Conservation (phyloP, 805 yeast genomes). For the Saccharomycopsis malanga region DNA sequence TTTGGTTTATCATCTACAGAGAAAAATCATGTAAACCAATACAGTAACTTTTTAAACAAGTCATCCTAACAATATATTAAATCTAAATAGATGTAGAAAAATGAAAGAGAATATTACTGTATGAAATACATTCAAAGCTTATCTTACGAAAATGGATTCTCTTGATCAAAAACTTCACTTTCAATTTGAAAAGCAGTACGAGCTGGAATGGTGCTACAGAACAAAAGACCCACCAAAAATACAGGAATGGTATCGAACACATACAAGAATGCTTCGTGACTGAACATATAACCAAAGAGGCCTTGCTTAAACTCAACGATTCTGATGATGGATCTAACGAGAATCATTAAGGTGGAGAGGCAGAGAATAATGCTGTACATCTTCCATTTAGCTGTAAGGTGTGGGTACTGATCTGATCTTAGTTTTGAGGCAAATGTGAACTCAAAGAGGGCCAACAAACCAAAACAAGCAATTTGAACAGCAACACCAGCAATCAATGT, state of each 20-base stretch:
- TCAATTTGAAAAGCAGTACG: not conserved
- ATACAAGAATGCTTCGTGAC: not conserved
- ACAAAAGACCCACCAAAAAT: not conserved
- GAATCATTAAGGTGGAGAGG: not conserved
- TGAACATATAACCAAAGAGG: slow-evolving; percentile 23
- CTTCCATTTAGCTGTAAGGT: not conserved
- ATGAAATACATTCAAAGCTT: too few relatives aligned
- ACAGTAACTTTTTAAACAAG: too few relatives aligned
- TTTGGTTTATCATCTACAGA: too few relatives aligned
- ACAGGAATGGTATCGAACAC: not conserved
- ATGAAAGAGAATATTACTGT: too few relatives aligned
- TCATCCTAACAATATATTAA: too few relatives aligned
- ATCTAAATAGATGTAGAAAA: too few relatives aligned
- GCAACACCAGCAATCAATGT: not conserved
- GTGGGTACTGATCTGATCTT: not conserved
- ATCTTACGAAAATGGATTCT: too few relatives aligned
- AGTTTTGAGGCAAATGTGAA: not conserved
- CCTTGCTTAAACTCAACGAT: slow-evolving; percentile 30
- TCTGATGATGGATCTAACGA: slow-evolving; percentile 31
- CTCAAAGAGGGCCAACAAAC: not conserved
- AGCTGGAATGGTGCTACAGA: not conserved
- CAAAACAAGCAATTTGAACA: not conserved
- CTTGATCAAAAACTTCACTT: not conserved
- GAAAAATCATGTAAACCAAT: too few relatives aligned
- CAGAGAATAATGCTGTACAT: not conserved